These are phyloP conservation scores for Apiospora hydei DNA, from an alignment of 2,329 filamentous ascomycete species.

Conservation along the genomic window DNA sequence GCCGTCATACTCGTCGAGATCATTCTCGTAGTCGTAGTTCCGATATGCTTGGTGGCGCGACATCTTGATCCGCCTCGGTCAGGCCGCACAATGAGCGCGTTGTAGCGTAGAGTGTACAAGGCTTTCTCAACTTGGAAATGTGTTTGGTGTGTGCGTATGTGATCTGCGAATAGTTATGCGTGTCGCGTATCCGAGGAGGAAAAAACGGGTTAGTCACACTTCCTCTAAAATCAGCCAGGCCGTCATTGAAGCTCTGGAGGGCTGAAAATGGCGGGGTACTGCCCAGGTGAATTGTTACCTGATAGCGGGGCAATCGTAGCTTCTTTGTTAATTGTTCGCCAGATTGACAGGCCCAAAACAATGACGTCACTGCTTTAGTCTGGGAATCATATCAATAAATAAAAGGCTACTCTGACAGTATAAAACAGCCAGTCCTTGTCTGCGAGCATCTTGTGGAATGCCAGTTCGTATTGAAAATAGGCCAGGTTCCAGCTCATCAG, in stretches of 20 bases:
- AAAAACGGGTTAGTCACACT: background rate
- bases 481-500: no score
- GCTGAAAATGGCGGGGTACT: slow-evolving; percentile 10
- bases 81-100: background rate
- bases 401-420: no score
- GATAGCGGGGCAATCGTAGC: background rate
- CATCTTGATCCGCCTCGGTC: slow-evolving; percentile 41
- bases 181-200: background rate
- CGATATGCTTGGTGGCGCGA: slow-evolving; percentile 56
- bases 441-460: background rate
- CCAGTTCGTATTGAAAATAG: background rate
- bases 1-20: slow-evolving; percentile 59
- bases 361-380: slow-evolving; percentile 1
- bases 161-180: background rate
- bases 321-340: background rate
- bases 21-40: slow-evolving; percentile 59
- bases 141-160: background rate
- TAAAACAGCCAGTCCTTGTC: background rate
- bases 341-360: background rate
- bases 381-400: background rate
- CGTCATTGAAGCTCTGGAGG: slow-evolving; percentile 5
- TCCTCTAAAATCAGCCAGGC: background rate
- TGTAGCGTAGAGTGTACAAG: background rate
- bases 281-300: background rate
- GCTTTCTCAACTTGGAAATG: background rate